Evolutionary conservation across 257 asterid genomes (phyloP).

Genomic region (Solanum acaule): DNA sequence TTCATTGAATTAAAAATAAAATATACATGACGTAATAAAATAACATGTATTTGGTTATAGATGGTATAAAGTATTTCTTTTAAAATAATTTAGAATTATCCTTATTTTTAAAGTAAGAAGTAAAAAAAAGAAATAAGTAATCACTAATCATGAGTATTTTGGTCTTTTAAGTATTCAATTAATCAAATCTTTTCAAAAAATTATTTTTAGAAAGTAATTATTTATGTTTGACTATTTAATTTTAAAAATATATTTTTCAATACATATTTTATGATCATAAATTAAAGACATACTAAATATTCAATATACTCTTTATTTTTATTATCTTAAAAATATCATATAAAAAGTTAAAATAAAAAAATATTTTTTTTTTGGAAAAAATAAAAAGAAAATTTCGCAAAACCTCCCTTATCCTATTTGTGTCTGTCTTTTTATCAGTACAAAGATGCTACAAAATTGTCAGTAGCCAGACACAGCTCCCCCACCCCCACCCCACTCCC

Average conservation of each 20-base stretch:
- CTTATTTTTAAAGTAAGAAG: neutral
- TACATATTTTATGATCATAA: too few relatives aligned
- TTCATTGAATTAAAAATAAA: neutral
- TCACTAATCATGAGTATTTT: neutral
- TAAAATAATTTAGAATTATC: neutral
- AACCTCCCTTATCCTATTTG: neutral
- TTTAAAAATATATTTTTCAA: too few relatives aligned
- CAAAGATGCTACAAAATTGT: neutral
- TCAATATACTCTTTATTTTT: too few relatives aligned
- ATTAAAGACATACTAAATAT: too few relatives aligned
- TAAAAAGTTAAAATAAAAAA: too few relatives aligned
- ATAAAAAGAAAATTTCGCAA: too few relatives aligned
- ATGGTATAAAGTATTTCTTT: neutral
- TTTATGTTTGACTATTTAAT: too few relatives aligned
- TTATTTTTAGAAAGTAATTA: too few relatives aligned
- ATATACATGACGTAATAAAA: neutral
- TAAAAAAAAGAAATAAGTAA: neutral
- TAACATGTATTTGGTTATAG: neutral
- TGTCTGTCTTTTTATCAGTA: neutral
- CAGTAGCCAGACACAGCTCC: neutral
- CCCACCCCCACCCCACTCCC: neutral
- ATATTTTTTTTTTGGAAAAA: too few relatives aligned
- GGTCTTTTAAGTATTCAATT: neutral
- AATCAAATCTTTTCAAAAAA: neutral
- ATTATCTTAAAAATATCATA: too few relatives aligned